Conservation (phyloP, 2,329 filamentous ascomycete species). For the Pseudocercospora ulei region DNA sequence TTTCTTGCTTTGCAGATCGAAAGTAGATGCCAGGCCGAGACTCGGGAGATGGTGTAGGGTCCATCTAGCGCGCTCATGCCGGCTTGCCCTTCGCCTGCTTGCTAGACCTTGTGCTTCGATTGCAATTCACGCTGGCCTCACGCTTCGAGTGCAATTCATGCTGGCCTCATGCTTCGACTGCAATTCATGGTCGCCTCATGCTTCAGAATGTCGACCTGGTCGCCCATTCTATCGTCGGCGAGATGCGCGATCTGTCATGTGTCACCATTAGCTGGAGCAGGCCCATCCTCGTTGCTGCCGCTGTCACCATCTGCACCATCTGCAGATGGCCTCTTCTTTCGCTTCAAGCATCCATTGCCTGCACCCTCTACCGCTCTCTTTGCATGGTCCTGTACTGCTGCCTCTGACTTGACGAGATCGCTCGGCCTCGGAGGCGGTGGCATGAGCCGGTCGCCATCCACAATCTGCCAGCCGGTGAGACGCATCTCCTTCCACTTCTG, state of each 20-base stretch:
- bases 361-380: constrained; percentile 7
- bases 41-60: neutral
- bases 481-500: constrained; percentile 61
- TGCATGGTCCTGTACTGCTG: constrained; percentile 4
- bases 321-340: constrained; percentile 14
- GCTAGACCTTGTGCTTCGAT: too few relatives aligned
- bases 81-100: too few relatives aligned
- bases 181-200: too few relatives aligned
- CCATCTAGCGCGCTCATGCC: too few relatives aligned
- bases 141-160: too few relatives aligned
- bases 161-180: too few relatives aligned
- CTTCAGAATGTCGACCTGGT: neutral
- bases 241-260: neutral
- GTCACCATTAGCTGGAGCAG: constrained; percentile 3
- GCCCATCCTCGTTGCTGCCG: constrained; percentile 6
- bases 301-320: constrained; percentile 15
- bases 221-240: neutral
- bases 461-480: constrained; percentile 56
- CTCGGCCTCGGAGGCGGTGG: constrained; percentile 9
- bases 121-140: too few relatives aligned
- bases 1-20: neutral
- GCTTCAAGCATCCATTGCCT: constrained; percentile 10
- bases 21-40: neutral
- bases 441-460: constrained; percentile 39
- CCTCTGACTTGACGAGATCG: constrained; percentile 1